Evolutionary conservation across 768 basidiomycete species (phyloP).

Genomic region (Cystofilobasidium macerans): DNA sequence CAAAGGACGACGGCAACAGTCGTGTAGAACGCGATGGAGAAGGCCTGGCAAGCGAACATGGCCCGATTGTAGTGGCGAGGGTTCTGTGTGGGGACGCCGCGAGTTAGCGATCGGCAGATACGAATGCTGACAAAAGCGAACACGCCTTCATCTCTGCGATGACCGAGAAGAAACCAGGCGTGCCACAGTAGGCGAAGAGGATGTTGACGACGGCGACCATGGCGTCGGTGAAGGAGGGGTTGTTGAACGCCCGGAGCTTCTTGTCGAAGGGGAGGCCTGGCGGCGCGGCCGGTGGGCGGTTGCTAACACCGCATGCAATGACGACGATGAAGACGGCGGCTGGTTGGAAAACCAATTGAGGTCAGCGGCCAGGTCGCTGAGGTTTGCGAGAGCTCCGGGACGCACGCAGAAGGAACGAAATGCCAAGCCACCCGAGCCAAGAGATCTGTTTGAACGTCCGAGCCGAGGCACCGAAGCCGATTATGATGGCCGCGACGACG

Average conservation of each 20-base stretch:
- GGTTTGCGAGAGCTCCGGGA: too few species aligned
- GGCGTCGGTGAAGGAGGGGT: slow-evolving; percentile 30
- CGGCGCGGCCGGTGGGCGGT: slow-evolving; percentile 33
- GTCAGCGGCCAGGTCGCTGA: too few species aligned
- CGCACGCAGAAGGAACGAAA: slow-evolving; percentile 25
- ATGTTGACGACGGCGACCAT: slow-evolving; percentile 37
- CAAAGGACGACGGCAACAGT: slow-evolving; percentile 19
- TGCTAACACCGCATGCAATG: slow-evolving; percentile 24
- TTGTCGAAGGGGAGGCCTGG: slow-evolving; percentile 28
- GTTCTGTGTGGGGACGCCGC: not conserved
- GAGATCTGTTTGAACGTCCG: slow-evolving; percentile 34
- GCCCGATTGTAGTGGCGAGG: slow-evolving; percentile 34
- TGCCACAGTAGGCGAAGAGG: slow-evolving; percentile 34
- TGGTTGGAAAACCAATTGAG: too few species aligned
- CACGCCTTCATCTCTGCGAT: slow-evolving; percentile 39
- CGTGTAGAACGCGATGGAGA: slow-evolving; percentile 30
- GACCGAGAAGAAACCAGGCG: slow-evolving; percentile 29
- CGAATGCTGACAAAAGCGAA: not conserved
- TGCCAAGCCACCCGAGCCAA: slow-evolving; percentile 34
- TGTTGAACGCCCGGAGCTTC: slow-evolving; percentile 28
- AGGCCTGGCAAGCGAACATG: slow-evolving; percentile 31
- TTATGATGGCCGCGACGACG: slow-evolving; percentile 14
- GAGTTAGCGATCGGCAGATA: not conserved
- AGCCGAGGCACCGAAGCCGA: not conserved
- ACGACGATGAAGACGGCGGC: slow-evolving; percentile 20